Evolutionary conservation across 1,139 yeast genomes (phyloP).

Genomic region (Kodamaea plutei): DNA sequence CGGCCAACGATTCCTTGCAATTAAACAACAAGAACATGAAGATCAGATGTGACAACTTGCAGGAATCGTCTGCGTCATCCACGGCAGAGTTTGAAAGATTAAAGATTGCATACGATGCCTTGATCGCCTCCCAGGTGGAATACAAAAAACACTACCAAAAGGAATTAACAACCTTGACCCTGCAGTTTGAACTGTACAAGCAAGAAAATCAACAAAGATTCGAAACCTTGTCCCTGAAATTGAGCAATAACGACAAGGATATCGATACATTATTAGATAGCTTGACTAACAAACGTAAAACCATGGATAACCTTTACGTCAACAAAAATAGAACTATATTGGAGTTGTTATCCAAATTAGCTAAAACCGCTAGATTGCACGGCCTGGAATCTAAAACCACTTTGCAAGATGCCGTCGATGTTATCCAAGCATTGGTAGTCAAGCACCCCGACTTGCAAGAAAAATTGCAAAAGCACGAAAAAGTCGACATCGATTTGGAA

Average conservation of each 20-base stretch:
- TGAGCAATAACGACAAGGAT: slow-evolving; percentile 41
- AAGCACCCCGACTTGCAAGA: slow-evolving; percentile 38
- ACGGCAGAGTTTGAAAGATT: slow-evolving; percentile 55
- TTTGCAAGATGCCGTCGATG: slow-evolving; percentile 30
- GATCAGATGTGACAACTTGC: slow-evolving; percentile 45
- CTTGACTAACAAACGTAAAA: slow-evolving; percentile 36
- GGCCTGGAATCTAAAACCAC: slow-evolving; percentile 43
- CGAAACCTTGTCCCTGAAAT: slow-evolving; percentile 24
- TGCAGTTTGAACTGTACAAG: slow-evolving; percentile 37
- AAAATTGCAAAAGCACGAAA: slow-evolving; percentile 25
- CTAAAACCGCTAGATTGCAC: slow-evolving; percentile 43
- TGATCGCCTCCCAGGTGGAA: slow-evolving; percentile 52
- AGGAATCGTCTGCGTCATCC: slow-evolving; percentile 43
- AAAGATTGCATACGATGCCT: slow-evolving; percentile 59
- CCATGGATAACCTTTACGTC: slow-evolving; percentile 44
- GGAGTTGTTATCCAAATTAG: slow-evolving; percentile 41
- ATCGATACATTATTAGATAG: slow-evolving; percentile 42
- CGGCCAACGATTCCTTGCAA: slow-evolving; percentile 42
- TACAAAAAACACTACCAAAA: slow-evolving; percentile 50
- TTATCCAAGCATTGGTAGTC: slow-evolving; percentile 25
- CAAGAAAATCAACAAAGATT: slow-evolving; percentile 29
- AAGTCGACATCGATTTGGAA: slow-evolving; percentile 31
- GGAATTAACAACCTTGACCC: slow-evolving; percentile 26
- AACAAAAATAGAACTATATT: slow-evolving; percentile 46
- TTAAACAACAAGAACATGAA: slow-evolving; percentile 48